A percentile compares a stretch with the other conserved stretches of the same genome.
These are phyloP conservation scores for Pythium sukuiense DNA, from an alignment of 352 stramenopile genomes.

Conservation along the genomic window DNA sequence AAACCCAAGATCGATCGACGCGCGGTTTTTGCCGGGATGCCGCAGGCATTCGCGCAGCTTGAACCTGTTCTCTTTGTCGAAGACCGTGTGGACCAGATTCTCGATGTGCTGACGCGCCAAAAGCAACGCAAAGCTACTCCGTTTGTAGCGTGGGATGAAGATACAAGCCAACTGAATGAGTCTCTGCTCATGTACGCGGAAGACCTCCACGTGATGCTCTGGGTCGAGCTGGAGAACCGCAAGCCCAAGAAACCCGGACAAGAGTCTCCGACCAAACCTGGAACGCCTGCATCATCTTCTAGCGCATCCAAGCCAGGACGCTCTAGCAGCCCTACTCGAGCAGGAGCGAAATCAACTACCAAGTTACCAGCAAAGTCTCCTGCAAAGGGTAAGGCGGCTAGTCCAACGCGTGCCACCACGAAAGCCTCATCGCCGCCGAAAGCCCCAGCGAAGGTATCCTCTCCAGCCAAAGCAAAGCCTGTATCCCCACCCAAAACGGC, in stretches of 20 bases:
- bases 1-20: conserved; percentile 25
- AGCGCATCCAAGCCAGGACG: background rate
- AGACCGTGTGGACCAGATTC: conserved; percentile 48
- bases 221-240: conserved; percentile 58
- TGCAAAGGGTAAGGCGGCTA: conserved; percentile 23
- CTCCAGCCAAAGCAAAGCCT: conserved; percentile 8
- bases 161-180: conserved; percentile 51
- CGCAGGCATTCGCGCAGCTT: conserved; percentile 39
- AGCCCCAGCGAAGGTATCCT: conserved; percentile 7
- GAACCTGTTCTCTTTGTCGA: conserved; percentile 35
- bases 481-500: conserved; percentile 4
- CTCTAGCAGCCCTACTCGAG: conserved; percentile 13
- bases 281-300: conserved; percentile 3
- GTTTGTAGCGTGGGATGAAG: conserved; percentile 53
- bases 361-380: conserved; percentile 19
- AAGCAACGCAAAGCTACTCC: conserved; percentile 34
- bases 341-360: background rate
- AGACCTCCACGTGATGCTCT: conserved; percentile 55
- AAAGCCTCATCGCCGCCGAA: conserved; percentile 12
- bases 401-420: conserved; percentile 1
- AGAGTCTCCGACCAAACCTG: conserved; percentile 6
- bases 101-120: conserved; percentile 40
- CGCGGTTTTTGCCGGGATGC: conserved; percentile 38
- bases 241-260: conserved; percentile 46
- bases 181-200: conserved; percentile 60